Evolutionary conservation across 768 basidiomycete species (phyloP).

Genomic region (Trametes punicea): DNA sequence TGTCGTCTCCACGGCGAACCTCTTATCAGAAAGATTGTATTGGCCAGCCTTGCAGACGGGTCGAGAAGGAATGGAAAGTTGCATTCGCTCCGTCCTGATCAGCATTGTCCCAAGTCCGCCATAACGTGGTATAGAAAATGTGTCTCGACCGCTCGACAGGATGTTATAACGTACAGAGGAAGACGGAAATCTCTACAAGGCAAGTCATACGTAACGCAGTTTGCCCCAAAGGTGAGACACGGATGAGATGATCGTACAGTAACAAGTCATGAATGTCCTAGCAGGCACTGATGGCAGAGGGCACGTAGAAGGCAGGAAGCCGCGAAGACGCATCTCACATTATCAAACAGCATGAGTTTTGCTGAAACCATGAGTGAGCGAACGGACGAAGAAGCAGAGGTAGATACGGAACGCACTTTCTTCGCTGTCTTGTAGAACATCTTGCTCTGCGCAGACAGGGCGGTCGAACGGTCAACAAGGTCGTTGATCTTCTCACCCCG

Average conservation of each 20-base stretch:
- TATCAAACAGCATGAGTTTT: conserved; percentile 93
- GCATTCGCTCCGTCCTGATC: no score
- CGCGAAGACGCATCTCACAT: conserved; percentile 44
- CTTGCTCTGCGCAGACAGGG: conserved; percentile 87
- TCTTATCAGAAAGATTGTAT: no score
- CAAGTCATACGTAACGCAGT: not conserved
- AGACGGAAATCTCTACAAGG: conserved; percentile 3
- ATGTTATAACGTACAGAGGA: no score
- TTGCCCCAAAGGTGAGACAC: not conserved
- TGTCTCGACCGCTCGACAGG: no score
- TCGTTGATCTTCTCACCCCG: conserved; percentile 97
- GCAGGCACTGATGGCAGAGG: not conserved
- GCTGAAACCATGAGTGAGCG: conserved; percentile 41
- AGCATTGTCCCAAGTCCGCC: no score
- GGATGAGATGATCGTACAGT: not conserved
- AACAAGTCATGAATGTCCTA: conserved; percentile 1
- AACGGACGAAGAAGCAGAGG: no score
- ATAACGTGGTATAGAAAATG: no score
- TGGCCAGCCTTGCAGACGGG: no score
- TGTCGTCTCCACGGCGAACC: no score
- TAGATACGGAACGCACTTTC: conserved; percentile 58
- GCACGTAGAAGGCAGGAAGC: not conserved
- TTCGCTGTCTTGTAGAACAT: conserved; percentile 99
- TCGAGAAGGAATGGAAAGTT: no score
- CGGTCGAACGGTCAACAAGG: conserved; percentile 89